These are phyloP conservation scores for Dorcoceras hygrometricum DNA, from an alignment of 257 asterid species.

Conservation along the genomic window DNA sequence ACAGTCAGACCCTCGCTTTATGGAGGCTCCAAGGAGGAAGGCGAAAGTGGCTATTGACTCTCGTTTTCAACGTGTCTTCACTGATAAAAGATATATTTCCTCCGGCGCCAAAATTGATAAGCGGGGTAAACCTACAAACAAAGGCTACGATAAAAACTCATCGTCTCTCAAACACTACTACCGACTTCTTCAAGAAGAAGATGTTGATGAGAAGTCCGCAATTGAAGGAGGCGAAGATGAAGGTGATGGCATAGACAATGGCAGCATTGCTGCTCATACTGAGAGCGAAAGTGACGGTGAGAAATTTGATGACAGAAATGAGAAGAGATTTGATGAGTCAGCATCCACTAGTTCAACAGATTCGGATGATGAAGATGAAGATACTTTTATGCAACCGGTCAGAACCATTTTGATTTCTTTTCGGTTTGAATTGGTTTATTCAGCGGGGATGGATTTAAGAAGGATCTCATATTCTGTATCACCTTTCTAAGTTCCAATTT, in stretches of 20 bases:
- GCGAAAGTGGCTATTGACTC: conserved; percentile 74
- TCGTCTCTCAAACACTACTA: conserved; percentile 56
- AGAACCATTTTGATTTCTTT: background rate
- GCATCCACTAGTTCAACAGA: conserved; percentile 44
- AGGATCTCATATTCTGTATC: background rate
- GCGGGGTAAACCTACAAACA: conserved; percentile 62
- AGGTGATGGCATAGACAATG: conserved; percentile 27
- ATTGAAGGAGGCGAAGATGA: conserved; percentile 29
- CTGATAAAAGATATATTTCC: conserved; percentile 46
- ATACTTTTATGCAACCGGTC: conserved; percentile 40
- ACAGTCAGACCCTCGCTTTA: conserved; percentile 82
- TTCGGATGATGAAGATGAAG: conserved; percentile 49
- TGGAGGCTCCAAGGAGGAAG: conserved; percentile 63
- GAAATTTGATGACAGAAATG: conserved; percentile 22
- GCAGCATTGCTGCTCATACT: conserved; percentile 16
- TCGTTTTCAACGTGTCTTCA: conserved; percentile 62
- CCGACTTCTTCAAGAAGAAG: conserved; percentile 39
- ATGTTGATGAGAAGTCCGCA: conserved; percentile 20
- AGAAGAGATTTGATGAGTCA: conserved; percentile 41
- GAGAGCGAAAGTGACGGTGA: conserved; percentile 32
- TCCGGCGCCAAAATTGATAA: conserved; percentile 67
- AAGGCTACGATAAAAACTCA: conserved; percentile 14
- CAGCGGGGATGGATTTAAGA: background rate
- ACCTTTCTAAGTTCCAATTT: background rate
- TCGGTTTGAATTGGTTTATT: background rate